phyloP scores from a whole-genome alignment of 768 basidiomycete genomes.

The Coprinellus aureogranulatus region DNA sequence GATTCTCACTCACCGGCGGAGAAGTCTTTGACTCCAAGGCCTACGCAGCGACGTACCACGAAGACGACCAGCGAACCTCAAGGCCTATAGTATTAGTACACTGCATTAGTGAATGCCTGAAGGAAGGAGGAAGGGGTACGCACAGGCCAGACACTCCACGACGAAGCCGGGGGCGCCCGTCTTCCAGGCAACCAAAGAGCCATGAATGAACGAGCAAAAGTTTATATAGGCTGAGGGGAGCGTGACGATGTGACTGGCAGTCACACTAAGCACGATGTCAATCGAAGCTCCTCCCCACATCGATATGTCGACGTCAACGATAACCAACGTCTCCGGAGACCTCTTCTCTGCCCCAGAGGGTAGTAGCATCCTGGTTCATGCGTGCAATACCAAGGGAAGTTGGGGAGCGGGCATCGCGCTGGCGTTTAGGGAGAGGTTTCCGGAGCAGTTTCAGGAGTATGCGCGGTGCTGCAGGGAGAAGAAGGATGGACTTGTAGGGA shows the following conservation, averaged over 20 bases:
- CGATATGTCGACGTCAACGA: slow-evolving; percentile 4
- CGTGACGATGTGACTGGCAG: too few species aligned
- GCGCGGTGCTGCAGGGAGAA: slow-evolving; percentile 29
- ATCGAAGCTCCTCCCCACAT: not conserved
- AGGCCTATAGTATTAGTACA: too few species aligned
- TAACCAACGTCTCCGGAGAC: slow-evolving; percentile 32
- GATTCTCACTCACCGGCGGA: too few species aligned
- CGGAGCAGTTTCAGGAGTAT: slow-evolving; percentile 32
- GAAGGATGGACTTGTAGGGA: slow-evolving; percentile 30
- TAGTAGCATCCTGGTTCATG: slow-evolving; percentile 39
- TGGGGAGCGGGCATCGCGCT: slow-evolving; percentile 42
- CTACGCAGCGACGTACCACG: too few species aligned
- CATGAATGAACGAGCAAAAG: too few species aligned
- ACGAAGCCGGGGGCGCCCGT: not conserved
- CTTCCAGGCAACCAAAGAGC: too few species aligned
- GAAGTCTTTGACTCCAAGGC: too few species aligned
- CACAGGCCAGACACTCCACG: not conserved
- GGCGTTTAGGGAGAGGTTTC: slow-evolving; percentile 33
- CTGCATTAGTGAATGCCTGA: too few species aligned
- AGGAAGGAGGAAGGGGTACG: not conserved
- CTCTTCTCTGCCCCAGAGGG: slow-evolving; percentile 34
- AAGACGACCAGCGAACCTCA: too few species aligned
- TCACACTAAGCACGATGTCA: too few species aligned
- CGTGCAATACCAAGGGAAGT: slow-evolving; percentile 39
- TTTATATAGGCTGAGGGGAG: too few species aligned